Evolutionary conservation across 208 protist genomes (phyloP), one percentile per base, ranked within the genome.

Genomic region (Leishmania turanica): DNA sequence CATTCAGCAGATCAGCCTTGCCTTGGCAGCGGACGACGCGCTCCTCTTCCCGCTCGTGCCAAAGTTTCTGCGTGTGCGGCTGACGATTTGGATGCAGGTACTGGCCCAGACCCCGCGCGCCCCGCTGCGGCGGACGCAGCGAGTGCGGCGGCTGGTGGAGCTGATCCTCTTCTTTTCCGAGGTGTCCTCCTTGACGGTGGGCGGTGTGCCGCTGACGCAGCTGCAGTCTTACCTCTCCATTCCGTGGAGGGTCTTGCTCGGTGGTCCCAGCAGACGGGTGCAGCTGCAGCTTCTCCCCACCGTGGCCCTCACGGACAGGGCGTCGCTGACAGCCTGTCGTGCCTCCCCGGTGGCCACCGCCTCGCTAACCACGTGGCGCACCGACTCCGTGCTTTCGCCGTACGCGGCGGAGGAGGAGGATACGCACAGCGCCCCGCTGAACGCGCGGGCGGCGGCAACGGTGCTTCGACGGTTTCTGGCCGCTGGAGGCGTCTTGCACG

Each of bases 101-200:
- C 54, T 95, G 21, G 80, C 73, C 1, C 53, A 77, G 65, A 77
- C 82, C 21, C 77, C 87, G 0, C 74, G 82, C 40, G 27, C 73
- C 6, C 87, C 90, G 40, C 81, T 90, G 40, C 77, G 78, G 27
- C 88, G 86, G 13, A 62, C 93, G 40, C 27, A 78, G 21, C 79
- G 87, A 27, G 86, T 90, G 21, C 76, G 69, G 24, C 86, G 79
- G 42, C 88, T 96, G 60, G 49, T 94, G 13, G 79, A 88, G 15
- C 83, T 90, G 11, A 75, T 95, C 47, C 84, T 91, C 40, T 91
- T 96, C 64, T 90, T 94, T 73, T 85, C 88, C 2, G 89, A 91
- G n/a, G 80, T 76, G 42, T 78, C 84, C 42, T 77, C 68, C 11
- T 76, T 79, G 71, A 80, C 80, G 4, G 77, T 86, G 72, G 84